Evolutionary conservation across 331 rosid species (phyloP).

Genomic region (Spiraea crenata): DNA sequence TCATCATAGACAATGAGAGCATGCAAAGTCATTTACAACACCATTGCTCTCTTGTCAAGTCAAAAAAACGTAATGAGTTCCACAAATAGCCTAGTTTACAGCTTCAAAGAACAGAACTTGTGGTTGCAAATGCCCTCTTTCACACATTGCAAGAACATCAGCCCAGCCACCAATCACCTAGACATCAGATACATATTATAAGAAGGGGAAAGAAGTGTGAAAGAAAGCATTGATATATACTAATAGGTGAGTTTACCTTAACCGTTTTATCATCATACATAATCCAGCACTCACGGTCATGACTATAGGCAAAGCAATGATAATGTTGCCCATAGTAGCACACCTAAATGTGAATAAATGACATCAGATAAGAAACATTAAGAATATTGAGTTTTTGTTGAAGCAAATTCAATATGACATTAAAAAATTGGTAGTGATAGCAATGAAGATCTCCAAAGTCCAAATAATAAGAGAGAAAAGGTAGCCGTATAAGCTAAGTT

Average conservation of each 20-base stretch:
- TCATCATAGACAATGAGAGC: conserved; percentile 28
- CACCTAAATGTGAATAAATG: conserved; percentile 50
- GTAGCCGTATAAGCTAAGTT: not conserved
- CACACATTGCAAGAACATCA: conserved; percentile 76
- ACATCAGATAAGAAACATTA: conserved; percentile 19
- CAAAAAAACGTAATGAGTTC: conserved; percentile 34
- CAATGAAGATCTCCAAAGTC: not conserved
- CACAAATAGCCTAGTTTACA: conserved; percentile 54
- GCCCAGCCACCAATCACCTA: conserved; percentile 94
- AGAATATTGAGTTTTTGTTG: conserved; percentile 4
- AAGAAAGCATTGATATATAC: conserved; percentile 9
- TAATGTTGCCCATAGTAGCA: conserved; percentile 99
- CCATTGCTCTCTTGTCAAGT: conserved; percentile 36
- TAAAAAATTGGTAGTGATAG: not conserved
- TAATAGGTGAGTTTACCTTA: conserved; percentile 52
- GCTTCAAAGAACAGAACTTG: conserved; percentile 98
- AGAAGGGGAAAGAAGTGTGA: conserved; percentile 21
- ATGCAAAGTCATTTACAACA: conserved; percentile 35
- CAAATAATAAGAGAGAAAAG: not conserved
- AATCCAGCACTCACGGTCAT: conserved; percentile 70
- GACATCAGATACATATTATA: conserved; percentile 10
- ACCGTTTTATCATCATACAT: conserved; percentile 96
- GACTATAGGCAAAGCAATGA: conserved; percentile 96
- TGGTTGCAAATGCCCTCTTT: conserved; percentile 95
- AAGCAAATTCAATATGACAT: not conserved